Evolutionary conservation across 2,329 filamentous ascomycete species (phyloP).

Genomic region (Pestalotiopsis fici): DNA sequence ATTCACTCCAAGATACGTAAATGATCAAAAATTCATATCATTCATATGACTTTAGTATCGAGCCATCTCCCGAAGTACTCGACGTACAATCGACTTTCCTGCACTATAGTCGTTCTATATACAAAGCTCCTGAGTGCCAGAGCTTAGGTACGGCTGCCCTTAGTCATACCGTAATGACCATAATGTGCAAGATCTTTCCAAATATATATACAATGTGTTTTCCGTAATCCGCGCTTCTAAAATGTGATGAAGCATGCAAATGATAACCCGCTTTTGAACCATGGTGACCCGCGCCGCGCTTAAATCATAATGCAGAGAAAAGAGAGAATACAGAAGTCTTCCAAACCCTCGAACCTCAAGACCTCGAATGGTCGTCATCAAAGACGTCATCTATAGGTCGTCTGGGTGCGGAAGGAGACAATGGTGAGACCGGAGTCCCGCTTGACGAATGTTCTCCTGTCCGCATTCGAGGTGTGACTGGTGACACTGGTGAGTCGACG

Average conservation of each 20-base stretch:
- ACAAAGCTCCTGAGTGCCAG: neutral
- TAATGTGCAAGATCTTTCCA: neutral
- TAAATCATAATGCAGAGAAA: neutral
- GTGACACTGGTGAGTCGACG: conserved; percentile 11
- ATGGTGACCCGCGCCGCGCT: conserved; percentile 4
- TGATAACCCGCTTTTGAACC: neutral
- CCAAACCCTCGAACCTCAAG: neutral
- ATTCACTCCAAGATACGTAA: no score
- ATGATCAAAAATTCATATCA: neutral
- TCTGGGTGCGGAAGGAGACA: conserved; percentile 16
- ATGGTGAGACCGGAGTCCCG: neutral
- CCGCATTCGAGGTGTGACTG: conserved; percentile 6
- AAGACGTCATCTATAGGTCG: conserved; percentile 24
- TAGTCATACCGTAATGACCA: neutral
- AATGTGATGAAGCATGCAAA: conserved; percentile 6
- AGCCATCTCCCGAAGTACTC: neutral
- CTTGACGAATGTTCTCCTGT: neutral
- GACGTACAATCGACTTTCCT: neutral
- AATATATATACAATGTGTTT: conserved; percentile 4
- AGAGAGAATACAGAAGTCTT: conserved; percentile 7
- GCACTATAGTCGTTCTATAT: neutral
- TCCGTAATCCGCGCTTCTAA: neutral
- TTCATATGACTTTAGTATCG: neutral
- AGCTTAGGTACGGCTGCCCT: neutral
- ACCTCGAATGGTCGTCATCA: conserved; percentile 6